Evolutionary conservation across 306 rosid genomes (phyloP).

Genomic region (Malus orientalis): DNA sequence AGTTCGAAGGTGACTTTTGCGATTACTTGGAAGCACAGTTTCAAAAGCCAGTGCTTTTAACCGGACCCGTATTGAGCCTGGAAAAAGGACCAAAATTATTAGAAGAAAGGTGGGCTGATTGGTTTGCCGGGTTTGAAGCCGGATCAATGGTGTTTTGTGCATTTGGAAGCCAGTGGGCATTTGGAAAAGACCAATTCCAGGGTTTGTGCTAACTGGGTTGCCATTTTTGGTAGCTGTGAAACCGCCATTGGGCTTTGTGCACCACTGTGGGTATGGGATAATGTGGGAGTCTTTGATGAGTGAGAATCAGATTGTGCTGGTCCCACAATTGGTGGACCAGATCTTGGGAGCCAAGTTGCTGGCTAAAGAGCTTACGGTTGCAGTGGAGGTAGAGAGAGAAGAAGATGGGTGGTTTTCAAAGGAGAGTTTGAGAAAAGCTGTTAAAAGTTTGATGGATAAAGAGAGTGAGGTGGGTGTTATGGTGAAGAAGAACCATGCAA

Average conservation of each 20-base stretch:
- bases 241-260: constrained; percentile 52
- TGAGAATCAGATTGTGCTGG: constrained; percentile 40
- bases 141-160: constrained; percentile 42
- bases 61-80: constrained; percentile 30
- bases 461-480: constrained; percentile 20
- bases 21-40: constrained; percentile 30
- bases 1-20: constrained; percentile 36
- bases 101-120: constrained; percentile 22
- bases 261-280: constrained; percentile 61
- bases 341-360: constrained; percentile 29
- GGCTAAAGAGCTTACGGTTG: constrained; percentile 31
- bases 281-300: constrained; percentile 64
- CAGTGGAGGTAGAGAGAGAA: constrained; percentile 21
- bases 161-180: constrained; percentile 43
- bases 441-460: constrained; percentile 28
- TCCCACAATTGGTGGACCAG: constrained; percentile 46
- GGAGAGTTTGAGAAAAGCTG: constrained; percentile 29
- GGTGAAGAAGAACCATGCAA: constrained; percentile 27
- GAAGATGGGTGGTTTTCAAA: constrained; percentile 26
- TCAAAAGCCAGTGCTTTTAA: constrained; percentile 24
- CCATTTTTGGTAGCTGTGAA: constrained; percentile 48
- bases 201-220: constrained; percentile 35
- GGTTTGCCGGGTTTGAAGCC: constrained; percentile 26
- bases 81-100: background rate
- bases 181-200: constrained; percentile 45